Conservation (phyloP, 768 basidiomycete genomes). For the Daedalea quercina region DNA sequence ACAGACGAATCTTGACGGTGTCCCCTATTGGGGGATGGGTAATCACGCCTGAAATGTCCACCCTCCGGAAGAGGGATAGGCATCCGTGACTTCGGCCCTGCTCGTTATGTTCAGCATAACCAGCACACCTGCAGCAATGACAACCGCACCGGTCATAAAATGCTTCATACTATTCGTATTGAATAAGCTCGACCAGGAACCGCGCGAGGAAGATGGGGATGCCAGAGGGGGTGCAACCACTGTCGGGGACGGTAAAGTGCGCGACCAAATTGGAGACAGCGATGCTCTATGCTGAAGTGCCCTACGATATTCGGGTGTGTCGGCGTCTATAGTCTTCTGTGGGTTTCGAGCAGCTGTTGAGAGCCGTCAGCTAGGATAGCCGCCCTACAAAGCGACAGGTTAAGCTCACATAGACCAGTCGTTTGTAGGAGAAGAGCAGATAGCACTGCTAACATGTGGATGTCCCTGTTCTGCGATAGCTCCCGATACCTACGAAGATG, state of each 20-base stretch:
- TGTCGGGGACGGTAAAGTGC: conserved; percentile 37
- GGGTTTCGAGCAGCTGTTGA: background rate
- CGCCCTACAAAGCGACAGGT: background rate
- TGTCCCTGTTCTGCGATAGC: conserved; percentile 46
- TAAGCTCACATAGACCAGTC: conserved; percentile 9
- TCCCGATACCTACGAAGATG: conserved; percentile 32
- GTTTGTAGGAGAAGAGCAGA: conserved; percentile 49
- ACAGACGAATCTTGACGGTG: background rate
- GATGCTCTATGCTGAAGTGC: conserved; percentile 26
- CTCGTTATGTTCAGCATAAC: conserved; percentile 13
- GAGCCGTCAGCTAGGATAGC: background rate
- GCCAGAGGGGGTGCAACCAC: conserved; percentile 36
- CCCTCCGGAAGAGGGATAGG: conserved; percentile 18
- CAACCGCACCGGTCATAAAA: conserved; percentile 49
- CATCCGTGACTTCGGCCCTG: conserved; percentile 12
- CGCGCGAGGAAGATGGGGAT: conserved; percentile 56
- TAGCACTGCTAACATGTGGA: conserved; percentile 80
- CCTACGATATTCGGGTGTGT: background rate
- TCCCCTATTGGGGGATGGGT: background rate
- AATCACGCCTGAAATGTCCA: background rate
- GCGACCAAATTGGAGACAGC: conserved; percentile 48
- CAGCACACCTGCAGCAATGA: conserved; percentile 11
- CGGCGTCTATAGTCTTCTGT: background rate
- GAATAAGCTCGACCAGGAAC: conserved; percentile 79
- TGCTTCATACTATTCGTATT: conserved; percentile 61